Evolutionary conservation across 2,329 filamentous ascomycete species (phyloP).

Genomic region (Elsinoe australis): DNA sequence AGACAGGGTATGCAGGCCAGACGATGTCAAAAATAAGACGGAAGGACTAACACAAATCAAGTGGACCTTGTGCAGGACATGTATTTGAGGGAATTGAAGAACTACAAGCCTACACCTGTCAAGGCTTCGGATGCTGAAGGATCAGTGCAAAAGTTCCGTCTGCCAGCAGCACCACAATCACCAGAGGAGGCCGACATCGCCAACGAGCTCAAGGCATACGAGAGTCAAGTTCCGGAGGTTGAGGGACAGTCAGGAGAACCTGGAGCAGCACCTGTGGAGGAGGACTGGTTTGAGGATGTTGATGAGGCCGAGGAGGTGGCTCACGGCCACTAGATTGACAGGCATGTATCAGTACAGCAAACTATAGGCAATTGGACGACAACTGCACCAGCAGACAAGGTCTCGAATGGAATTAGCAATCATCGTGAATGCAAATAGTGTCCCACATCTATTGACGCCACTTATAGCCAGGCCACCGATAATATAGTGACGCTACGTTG

Average conservation of each 20-base stretch:
- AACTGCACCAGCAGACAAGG: conserved; percentile 9
- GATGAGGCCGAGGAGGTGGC: conserved; percentile 20
- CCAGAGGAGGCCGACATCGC: conserved; percentile 93
- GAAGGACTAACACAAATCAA: conserved; percentile 32
- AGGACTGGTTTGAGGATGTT: conserved; percentile 45
- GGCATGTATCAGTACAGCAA: conserved; percentile 13
- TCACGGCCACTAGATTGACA: conserved; percentile 17
- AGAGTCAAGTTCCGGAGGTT: conserved; percentile 86
- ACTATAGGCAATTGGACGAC: conserved; percentile 1
- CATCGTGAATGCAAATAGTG: not conserved
- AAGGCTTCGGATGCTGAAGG: conserved; percentile 84
- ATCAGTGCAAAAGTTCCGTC: conserved; percentile 78
- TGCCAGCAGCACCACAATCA: conserved; percentile 73
- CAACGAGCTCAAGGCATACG: conserved; percentile 87
- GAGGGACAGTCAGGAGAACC: conserved; percentile 71
- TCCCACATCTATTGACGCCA: not conserved
- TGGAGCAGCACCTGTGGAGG: conserved; percentile 53
- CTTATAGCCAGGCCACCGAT: conserved; percentile 3
- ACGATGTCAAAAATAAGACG: conserved; percentile 19
- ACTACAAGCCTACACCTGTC: conserved; percentile 78
- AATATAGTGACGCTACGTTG: not conserved
- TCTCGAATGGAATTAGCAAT: conserved; percentile 8
- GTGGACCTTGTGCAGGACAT: conserved; percentile 97
- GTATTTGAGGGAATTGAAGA: conserved; percentile 91
- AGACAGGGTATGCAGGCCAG: conserved; percentile 58